Evolutionary conservation across 345 rosid genomes (phyloP).

Genomic region (Durio zibethinus): DNA sequence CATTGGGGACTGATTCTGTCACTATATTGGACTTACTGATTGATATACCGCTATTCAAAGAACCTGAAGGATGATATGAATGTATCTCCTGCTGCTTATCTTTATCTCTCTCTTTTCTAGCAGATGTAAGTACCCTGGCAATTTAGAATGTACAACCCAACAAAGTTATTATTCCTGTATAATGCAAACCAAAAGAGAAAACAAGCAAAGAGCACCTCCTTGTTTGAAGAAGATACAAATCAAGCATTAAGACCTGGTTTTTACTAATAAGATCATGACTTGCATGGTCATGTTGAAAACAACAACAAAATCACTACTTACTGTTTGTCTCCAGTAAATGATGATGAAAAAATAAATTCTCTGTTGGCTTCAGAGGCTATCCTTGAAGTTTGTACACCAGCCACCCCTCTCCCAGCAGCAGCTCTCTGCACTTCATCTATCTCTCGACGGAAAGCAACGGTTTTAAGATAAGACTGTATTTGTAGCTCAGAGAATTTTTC

Average conservation of each 20-base stretch:
- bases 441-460: conserved; percentile 93
- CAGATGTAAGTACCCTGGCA: conserved; percentile 60
- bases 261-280: background rate
- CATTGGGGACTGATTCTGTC: conserved; percentile 34
- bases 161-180: background rate
- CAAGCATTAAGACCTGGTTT: background rate
- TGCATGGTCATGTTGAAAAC: background rate
- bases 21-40: conserved; percentile 34
- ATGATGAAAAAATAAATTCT: conserved; percentile 88
- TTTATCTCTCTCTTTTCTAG: conserved; percentile 43
- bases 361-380: conserved; percentile 96
- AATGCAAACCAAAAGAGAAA: background rate
- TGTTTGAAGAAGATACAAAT: background rate
- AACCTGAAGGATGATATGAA: conserved; percentile 31
- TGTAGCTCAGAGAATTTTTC: conserved; percentile 89
- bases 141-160: conserved; percentile 19
- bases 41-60: conserved; percentile 26
- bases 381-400: conserved; percentile 83
- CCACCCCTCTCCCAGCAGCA: conserved; percentile 79
- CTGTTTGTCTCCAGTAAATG: conserved; percentile 90
- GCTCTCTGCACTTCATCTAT: conserved; percentile 88
- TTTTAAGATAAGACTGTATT: conserved; percentile 89
- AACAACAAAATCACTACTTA: conserved; percentile 33
- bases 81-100: conserved; percentile 32
- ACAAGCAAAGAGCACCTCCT: background rate